These are phyloP conservation scores for Ceratocystis colombiana DNA, from an alignment of 2,329 filamentous ascomycete genomes.

Conservation along the genomic window DNA sequence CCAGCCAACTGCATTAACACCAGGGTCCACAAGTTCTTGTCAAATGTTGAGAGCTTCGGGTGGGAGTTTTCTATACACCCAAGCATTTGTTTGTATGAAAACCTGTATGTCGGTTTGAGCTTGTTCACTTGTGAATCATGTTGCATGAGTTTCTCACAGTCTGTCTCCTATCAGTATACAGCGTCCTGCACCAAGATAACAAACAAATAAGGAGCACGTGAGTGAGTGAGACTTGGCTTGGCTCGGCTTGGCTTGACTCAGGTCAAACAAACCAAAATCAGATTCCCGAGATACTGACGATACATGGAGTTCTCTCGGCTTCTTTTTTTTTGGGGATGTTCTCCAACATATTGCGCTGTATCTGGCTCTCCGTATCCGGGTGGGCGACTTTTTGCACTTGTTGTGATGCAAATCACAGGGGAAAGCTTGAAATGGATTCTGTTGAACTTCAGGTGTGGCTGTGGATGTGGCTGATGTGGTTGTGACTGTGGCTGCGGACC, in stretches of 20 bases:
- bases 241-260: background rate
- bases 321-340: background rate
- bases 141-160: too few species aligned
- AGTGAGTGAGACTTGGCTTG: background rate
- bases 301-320: slow-evolving; percentile 15
- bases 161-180: too few species aligned
- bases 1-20: too few species aligned
- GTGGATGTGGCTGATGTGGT: background rate
- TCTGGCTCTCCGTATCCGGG: slow-evolving; percentile 16
- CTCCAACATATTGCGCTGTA: background rate
- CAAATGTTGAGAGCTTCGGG: background rate
- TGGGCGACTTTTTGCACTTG: background rate
- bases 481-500: background rate
- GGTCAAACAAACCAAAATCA: background rate
- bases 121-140: too few species aligned
- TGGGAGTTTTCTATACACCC: background rate
- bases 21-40: background rate
- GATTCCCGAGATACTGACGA: slow-evolving; percentile 15
- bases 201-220: background rate
- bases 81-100: background rate
- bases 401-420: background rate
- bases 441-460: background rate
- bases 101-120: too few species aligned
- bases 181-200: too few species aligned
- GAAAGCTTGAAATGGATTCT: background rate